Evolutionary conservation across 257 asterid species (phyloP), one percentile per base, ranked within the genome.

Genomic region (Solanum gandarillasii): DNA sequence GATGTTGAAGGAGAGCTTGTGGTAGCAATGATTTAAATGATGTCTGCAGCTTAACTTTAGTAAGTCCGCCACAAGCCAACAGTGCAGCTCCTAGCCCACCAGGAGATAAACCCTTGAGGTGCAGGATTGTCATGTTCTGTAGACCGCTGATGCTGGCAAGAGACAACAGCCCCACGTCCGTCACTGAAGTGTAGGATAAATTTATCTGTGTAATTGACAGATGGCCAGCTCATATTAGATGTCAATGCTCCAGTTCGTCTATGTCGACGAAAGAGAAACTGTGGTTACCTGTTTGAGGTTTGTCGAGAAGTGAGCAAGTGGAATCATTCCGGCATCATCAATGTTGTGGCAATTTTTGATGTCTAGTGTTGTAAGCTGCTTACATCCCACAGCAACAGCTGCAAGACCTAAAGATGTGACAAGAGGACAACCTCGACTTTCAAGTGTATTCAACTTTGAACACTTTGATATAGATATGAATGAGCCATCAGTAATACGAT

Each of bases 401-500:
- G 94, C 91, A 86, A 95, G 89, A 58, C 99, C 99, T n/a, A 74
- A 89, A 25, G 98, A 90, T 39, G 98, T 94, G 84, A 96, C 84
- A 76, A 92, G 93, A 79, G 95, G 94, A 87, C 98, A 96, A 34
- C 98, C 98, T 87, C 99, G 94, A 85, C 87, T 91, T 92, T 96
- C 99, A 46, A 96, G 87, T 21, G 96, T 92, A 86, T 91, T 93
- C 86, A 96, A 70, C 91, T 92, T 93, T 4, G 87, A 89, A 89
- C 99, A 96, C 87, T 94, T 94, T 21, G 99, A 93, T 87, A 96
- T 89, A 25, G 95, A 92, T 82, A 89, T 88, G 87, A 95, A 90
- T 21, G 99, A 93, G 23, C 36, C 82, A 82, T 97, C 98, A 0
- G 98, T 91, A 46, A 95, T 89, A 71, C 89, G 84, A 46, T 78